These are phyloP conservation scores for Echria macrotheca DNA, from an alignment of 495 filamentous ascomycete genomes.

Conservation along the genomic window DNA sequence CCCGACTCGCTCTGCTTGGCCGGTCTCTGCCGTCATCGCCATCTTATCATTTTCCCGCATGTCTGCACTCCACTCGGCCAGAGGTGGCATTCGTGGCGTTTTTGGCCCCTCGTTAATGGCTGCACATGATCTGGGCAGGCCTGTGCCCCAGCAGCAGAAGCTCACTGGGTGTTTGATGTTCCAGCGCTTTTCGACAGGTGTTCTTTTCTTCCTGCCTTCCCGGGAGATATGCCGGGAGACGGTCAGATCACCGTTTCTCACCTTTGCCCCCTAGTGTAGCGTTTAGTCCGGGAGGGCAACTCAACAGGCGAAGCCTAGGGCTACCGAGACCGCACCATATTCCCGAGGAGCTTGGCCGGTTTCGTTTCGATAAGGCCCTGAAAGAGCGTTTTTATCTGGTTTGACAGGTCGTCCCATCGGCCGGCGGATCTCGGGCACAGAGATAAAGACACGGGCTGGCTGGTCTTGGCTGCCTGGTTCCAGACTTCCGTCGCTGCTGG, in stretches of 20 bases:
- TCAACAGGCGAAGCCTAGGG: too few species aligned
- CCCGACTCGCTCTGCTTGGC: background rate
- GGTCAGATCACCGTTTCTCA: background rate
- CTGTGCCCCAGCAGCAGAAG: background rate
- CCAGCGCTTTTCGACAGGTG: conserved; percentile 4
- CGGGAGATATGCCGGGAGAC: conserved; percentile 8
- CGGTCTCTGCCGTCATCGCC: conserved; percentile 5
- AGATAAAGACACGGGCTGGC: conserved; percentile 3
- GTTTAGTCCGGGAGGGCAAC: too few species aligned
- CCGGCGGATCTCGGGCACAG: background rate
- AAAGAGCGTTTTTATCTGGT: background rate
- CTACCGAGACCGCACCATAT: background rate
- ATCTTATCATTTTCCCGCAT: conserved; percentile 32
- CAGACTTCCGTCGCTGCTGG: background rate
- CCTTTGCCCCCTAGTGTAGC: background rate
- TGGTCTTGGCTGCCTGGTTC: background rate
- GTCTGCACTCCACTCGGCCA: conserved; percentile 22
- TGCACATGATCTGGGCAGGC: background rate
- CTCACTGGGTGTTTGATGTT: background rate
- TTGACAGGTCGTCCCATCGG: background rate
- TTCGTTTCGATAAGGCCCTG: background rate
- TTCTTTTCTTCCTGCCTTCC: background rate
- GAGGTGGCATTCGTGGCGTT: conserved; percentile 18
- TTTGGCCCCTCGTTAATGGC: conserved; percentile 14
- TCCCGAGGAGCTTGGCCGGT: background rate